phyloP scores from a whole-genome alignment of 2,329 filamentous ascomycete genomes.

The Alternaria ethzedia region DNA sequence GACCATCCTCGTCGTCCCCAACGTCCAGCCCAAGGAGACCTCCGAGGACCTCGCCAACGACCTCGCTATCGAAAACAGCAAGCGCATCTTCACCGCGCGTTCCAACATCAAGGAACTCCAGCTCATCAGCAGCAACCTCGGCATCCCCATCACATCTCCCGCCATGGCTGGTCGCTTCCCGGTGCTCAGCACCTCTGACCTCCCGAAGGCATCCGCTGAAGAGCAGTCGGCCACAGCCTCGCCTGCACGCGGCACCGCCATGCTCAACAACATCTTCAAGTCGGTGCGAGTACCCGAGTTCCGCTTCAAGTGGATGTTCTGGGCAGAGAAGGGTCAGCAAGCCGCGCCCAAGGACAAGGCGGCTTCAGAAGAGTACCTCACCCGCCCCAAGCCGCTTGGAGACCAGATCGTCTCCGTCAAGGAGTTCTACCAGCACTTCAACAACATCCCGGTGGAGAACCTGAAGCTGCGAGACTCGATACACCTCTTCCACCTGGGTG shows the following conservation, averaged over 20 bases:
- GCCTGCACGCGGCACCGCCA: slow-evolving; percentile 78
- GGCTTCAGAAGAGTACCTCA: slow-evolving; percentile 49
- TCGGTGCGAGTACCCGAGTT: slow-evolving; percentile 58
- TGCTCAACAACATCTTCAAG: slow-evolving; percentile 60
- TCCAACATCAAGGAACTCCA: slow-evolving; percentile 12
- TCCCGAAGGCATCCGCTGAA: slow-evolving; percentile 67
- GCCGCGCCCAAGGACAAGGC: slow-evolving; percentile 28
- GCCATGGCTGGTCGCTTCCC: slow-evolving; percentile 44
- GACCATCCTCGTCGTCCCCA: neutral
- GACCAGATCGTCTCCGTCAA: slow-evolving; percentile 55
- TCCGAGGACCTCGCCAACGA: slow-evolving; percentile 24
- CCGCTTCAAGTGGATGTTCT: slow-evolving; percentile 60
- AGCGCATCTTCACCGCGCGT: slow-evolving; percentile 25
- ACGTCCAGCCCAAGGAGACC: slow-evolving; percentile 4
- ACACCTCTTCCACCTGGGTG: slow-evolving; percentile 81
- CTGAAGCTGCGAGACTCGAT: slow-evolving; percentile 71
- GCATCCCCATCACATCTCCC: neutral
- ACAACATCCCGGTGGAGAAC: slow-evolving; percentile 79
- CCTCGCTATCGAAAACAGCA: slow-evolving; percentile 27
- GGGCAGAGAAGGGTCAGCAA: slow-evolving; percentile 54
- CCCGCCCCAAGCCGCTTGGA: slow-evolving; percentile 53
- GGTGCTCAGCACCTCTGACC: slow-evolving; percentile 48
- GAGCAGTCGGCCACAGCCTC: slow-evolving; percentile 68
- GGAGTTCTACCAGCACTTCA: slow-evolving; percentile 59
- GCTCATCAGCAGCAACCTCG: slow-evolving; percentile 1